phyloP scores from a whole-genome alignment of 202 grass and related monocot species.

The Eragrostis tef region DNA sequence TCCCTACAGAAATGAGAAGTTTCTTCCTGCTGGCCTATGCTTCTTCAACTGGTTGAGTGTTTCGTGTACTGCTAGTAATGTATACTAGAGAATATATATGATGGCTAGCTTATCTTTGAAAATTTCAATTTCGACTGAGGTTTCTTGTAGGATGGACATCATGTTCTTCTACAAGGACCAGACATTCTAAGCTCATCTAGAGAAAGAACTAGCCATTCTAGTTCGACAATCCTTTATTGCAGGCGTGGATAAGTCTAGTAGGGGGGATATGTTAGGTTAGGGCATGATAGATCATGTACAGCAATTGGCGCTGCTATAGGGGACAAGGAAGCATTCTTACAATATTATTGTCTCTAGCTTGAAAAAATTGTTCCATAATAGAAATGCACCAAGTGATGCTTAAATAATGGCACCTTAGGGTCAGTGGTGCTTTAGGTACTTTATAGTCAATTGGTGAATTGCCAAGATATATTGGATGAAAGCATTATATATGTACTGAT shows the following conservation, averaged over 20 bases:
- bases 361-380: constrained; percentile 39
- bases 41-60: not conserved
- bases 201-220: constrained; percentile 20
- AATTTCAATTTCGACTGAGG: not conserved
- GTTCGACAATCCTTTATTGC: not conserved
- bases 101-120: not conserved
- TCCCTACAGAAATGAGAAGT: not conserved
- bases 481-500: constrained; percentile 24
- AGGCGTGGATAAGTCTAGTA: constrained; percentile 17
- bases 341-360: constrained; percentile 48
- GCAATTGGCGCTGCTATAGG: constrained; percentile 40
- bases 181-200: not conserved
- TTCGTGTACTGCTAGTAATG: not conserved
- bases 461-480: constrained; percentile 37
- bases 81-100: not conserved
- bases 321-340: constrained; percentile 42
- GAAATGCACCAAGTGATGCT: constrained; percentile 37
- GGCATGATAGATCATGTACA: constrained; percentile 20
- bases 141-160: constrained; percentile 10
- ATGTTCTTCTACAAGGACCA: constrained; percentile 7
- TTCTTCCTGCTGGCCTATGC: constrained; percentile 19
- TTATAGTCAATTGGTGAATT: constrained; percentile 52
- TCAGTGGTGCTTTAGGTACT: constrained; percentile 55
- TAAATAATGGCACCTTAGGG: constrained; percentile 41
- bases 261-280: constrained; percentile 49